Evolutionary conservation across 1,284 basidiomycete species (phyloP), one percentile per base, ranked within the genome.

Genomic region (Naganishia liquefaciens): DNA sequence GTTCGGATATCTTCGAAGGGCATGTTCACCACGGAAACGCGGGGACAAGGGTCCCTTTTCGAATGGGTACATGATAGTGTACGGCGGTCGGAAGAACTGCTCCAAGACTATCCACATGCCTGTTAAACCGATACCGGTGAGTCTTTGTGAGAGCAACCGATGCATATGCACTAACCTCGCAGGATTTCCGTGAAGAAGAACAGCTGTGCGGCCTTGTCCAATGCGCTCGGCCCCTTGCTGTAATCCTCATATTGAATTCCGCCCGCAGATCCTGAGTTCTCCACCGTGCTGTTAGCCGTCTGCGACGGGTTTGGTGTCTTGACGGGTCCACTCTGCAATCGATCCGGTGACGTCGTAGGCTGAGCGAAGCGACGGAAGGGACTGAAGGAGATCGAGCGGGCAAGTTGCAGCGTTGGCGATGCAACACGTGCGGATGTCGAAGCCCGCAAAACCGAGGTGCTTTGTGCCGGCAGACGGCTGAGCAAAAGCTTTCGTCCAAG

Each of bases 101-200:
- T 98, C 96, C 70, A 98, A 74, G n/a, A 98, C 93, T 77, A 99
- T 89, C 93, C 94, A 97, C 91, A 98, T 95, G 74, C 95, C 94
- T 96, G 71, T 21, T 17, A 46, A 27, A 4, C 54, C 11, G 28
- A 57, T 37, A n/a, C 6, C 2, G 23, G 25, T 40, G 19, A 51
- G 66, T 44, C 4, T 53, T 5, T 27, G 47, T 44, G 2, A 15
- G 17, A n/a, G 27, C 28, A 25, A 33, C 17, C 5, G 49, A 51
- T 9, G 19, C 15, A 6, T 6, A 2, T 7, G 2, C 50, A 77
- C 84, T 70, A 74, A 93, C 94, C 94, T 82, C 95, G 84, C 71
- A 95, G 81, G 73, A 99, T 97, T 81, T 99, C 96, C 67, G 95
- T 98, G 79, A 99, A 93, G 85, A 99, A 98, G 85, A 99, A 98